Evolutionary conservation across 169 alveolate species (phyloP), one percentile per base, ranked within the genome.

Genomic region (Theileria parva): DNA sequence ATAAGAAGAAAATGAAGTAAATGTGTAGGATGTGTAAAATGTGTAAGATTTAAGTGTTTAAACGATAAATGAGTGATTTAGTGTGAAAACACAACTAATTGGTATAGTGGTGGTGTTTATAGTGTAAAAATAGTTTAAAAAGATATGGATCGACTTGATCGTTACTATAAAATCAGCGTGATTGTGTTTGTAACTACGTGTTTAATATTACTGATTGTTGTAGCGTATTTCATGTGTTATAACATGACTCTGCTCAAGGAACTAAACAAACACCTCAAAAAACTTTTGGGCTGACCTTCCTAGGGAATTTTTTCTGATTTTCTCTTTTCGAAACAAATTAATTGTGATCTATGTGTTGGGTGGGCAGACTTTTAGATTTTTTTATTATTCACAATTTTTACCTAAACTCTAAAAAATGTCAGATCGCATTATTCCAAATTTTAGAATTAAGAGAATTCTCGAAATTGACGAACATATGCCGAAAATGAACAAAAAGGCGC

Each of bases 401-500:
- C 48, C 13, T 37, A 37, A 37, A 37, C 27, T 55, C 21, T 55
- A n/a, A n/a, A 55, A 55, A 55, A 55, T 55, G 64, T 17, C 34
- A 6, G 72, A 69, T 28, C 25, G 77, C n/a, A 28, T 39, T 7
- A 44, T 81, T 23, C 88, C 88, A 4, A 59, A 53, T 0, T 55
- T 65, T 34, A 53, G 85, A 34, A 27, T 81, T 2, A 67, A 70
- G 67, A 12, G 85, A 0, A 75, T 81, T 39, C 66, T 81, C 25
- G 85, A 66, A 5, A 39, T 81, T 21, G 88, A 81, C 53, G 80
- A 81, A 19, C 77, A 75, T 4, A 77, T 60, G 8, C 88, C 88
- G 5, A 53, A 74, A 27, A 61, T 81, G 53, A 81, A 69, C 78
- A 81, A 74, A 71, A 80, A 55, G 32, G 73, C 88, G 8, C 4